These are phyloP conservation scores for Vaccinium vitisidaea DNA, from an alignment of 148 eudicot species.

Conservation along the genomic window DNA sequence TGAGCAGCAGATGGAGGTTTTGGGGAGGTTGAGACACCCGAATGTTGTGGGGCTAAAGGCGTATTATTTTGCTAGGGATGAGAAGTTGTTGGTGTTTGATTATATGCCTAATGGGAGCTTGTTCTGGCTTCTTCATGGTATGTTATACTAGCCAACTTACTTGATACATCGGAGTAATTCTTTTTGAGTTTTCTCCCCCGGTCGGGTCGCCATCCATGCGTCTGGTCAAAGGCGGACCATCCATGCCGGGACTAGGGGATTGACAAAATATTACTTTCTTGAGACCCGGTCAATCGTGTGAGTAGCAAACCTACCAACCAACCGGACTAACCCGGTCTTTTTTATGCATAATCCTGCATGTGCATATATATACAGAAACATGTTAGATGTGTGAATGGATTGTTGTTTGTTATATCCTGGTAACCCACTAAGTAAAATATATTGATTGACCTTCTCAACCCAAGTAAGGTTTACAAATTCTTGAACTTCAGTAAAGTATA, in stretches of 20 bases:
- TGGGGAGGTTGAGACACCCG: constrained; percentile 63
- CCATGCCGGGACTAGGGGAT: neutral
- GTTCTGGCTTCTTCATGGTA: constrained; percentile 94
- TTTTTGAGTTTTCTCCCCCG: neutral
- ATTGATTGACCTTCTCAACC: no score
- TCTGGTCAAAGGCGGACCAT: no score
- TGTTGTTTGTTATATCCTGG: no score
- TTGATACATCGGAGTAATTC: no score
- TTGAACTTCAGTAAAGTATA: neutral
- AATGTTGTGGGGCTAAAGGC: constrained; percentile 71
- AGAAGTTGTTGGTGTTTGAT: constrained; percentile 82
- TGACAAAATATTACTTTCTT: neutral
- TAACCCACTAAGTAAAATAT: no score
- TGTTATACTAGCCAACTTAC: neutral
- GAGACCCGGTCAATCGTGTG: no score
- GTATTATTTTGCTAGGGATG: constrained; percentile 82
- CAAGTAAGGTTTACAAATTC: neutral
- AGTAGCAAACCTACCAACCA: no score
- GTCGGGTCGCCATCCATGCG: no score
- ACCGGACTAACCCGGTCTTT: no score
- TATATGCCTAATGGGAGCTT: constrained; percentile 82
- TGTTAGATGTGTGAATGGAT: no score
- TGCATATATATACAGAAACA: no score
- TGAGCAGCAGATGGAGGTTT: constrained; percentile 76
- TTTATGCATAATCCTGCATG: no score